Evolutionary conservation across 495 filamentous ascomycete species (phyloP), one percentile per base, ranked within the genome.

Genomic region (Hypoxylon lienhwacheense): DNA sequence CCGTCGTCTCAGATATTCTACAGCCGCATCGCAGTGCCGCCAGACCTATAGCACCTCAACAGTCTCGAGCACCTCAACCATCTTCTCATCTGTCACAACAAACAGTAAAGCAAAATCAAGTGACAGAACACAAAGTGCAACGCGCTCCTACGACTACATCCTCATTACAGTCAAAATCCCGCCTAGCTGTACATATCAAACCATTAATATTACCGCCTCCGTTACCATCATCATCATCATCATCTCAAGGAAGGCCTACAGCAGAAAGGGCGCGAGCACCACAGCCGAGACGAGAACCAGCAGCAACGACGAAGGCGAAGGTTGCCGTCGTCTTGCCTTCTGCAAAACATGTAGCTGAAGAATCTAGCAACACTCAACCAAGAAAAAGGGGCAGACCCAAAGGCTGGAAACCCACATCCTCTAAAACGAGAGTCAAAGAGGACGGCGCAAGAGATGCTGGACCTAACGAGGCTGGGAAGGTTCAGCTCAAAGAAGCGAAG

Each of bases 311-410:
- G 4, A 15, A 7, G 26, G n/a, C 8, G 11, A 43, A 29, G 25
- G n/a, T 4, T 17, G 21, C 45, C 12, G 34, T 37, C 12, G 8
- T 26, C 26, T 20, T 49, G 4, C 37, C 36, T 40, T 20, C 42
- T 3, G 14, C 17, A 11, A 8, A 41, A 20, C 16, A 35, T 26
- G 35, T 35, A 1, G 12, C 10, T 32, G 28, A 26, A n/a, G 40
- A 21, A 19, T 3, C 54, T 14, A 57, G 28, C 33, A 17, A 24
- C 33, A 17, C 50, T 12, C 47, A 55, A 22, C 60, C 57, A 8
- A 65, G 26, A 26, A 64, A 60, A 36, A 54, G 64, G 20, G 64
- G 66, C 7, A 59, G 66, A 8, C 66, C 64, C 14, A 69, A 61
- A 20, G 61, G 57, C 10, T 63, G 54, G 61, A 64, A 55, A 33